phyloP scores from a whole-genome alignment of 495 filamentous ascomycete species.

The Pyronema domesticum region DNA sequence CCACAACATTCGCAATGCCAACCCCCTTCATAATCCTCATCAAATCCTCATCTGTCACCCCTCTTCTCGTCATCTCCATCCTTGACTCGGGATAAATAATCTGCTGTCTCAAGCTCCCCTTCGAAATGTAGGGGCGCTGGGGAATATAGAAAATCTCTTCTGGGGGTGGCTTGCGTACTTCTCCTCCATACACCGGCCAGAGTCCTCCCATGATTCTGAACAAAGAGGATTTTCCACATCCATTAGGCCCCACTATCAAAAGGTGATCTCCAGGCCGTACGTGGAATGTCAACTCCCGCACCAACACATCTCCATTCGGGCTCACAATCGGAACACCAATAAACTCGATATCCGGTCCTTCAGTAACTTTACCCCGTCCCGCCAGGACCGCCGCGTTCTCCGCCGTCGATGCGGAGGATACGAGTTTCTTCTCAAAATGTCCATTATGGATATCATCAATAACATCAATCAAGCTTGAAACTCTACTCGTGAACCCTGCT shows the following conservation, averaged over 20 bases:
- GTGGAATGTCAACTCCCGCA: conserved; percentile 66
- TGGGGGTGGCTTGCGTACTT: conserved; percentile 72
- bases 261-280: conserved; percentile 77
- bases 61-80: conserved; percentile 68
- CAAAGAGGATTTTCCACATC: conserved; percentile 86
- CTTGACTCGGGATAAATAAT: conserved; percentile 90
- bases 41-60: conserved; percentile 67
- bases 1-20: conserved; percentile 67
- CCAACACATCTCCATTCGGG: conserved; percentile 83
- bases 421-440: conserved; percentile 85
- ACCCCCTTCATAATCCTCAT: conserved; percentile 57
- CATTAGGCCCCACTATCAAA: conserved; percentile 88
- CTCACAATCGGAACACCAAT: conserved; percentile 89
- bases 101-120: conserved; percentile 78
- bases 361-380: conserved; percentile 56
- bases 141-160: conserved; percentile 96
- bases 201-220: conserved; percentile 92
- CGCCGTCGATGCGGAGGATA: conserved; percentile 65
- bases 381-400: conserved; percentile 62
- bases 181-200: conserved; percentile 97
- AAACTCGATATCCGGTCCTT: conserved; percentile 73
- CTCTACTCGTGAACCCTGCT: conserved; percentile 85
- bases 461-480: conserved; percentile 72
- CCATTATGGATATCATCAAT: conserved; percentile 85
- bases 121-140: conserved; percentile 80